Base-by-base conservation (phyloP, 1,284 basidiomycete species). In the Marasmius oreades region DNA sequence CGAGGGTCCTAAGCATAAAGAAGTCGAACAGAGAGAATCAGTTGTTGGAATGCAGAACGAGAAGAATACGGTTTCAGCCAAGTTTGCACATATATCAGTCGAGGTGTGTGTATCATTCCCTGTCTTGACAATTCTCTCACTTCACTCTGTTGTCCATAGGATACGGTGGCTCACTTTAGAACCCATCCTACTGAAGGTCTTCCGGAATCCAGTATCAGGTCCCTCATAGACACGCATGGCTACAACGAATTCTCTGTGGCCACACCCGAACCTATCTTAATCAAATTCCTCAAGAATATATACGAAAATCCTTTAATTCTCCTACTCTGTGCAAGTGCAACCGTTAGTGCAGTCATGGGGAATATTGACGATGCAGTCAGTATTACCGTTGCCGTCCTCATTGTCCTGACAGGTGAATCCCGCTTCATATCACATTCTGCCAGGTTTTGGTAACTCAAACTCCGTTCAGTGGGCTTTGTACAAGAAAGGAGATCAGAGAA, bases 401-500 rank as follows among this genome's bases (percentile, higher is more conserved):
- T 98, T 59, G 95, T 98, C 26, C 76, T 98, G 16, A 94, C 93
- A 28, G 93, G 92, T 94, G 62, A 67, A 81, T 70, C 1, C 20
- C 23, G 46, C 39, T 10, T 28, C 34, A 37, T 28, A 26, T 46
- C 33, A n/a, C 14, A 14, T 22, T 36, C 53, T 42, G 28, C 28
- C 6, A 26, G 11, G 18, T 28, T 33, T 7, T 48, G 28, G 6
- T 52, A 18, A 31, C 18, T 43, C 11, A 16, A 53, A 42, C 50
- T 46, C 16, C 20, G 10, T 57, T 7, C 65, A 94, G 95, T 98
- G 59, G 96, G 93, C 0, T 98, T 98, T 66, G 86, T 98, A 36
- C 95, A 98, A 71, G 95, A 98, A 73, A 87, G 91, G 61, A 81
- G 95, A 42, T 98, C 95, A 0, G 96, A 98, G 72, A 90, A 98